Conservation (phyloP, 1,284 basidiomycete species). For the Crepidotus sp. region DNA sequence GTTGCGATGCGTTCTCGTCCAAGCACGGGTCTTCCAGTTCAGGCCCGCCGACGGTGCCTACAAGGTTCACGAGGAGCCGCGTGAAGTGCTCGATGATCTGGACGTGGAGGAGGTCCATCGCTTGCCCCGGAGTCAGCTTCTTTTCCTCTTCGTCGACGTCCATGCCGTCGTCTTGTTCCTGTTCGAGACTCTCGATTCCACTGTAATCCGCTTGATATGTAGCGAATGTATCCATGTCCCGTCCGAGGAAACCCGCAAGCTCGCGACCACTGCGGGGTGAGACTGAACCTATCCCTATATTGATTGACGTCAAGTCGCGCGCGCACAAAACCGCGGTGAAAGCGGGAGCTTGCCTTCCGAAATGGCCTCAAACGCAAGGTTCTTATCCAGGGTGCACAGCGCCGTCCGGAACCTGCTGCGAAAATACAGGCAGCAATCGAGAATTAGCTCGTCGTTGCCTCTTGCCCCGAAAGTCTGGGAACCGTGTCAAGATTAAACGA, state of each 20-base stretch:
- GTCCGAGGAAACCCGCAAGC: slow-evolving; percentile 29
- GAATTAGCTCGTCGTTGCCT: slow-evolving; percentile 56
- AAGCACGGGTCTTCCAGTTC: slow-evolving; percentile 29
- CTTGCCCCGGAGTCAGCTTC: slow-evolving; percentile 37
- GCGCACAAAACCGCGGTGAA: background rate
- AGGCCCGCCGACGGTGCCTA: slow-evolving; percentile 40
- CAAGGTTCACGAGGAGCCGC: slow-evolving; percentile 48
- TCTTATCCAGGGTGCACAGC: slow-evolving; percentile 58
- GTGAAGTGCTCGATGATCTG: slow-evolving; percentile 64
- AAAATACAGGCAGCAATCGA: slow-evolving; percentile 66
- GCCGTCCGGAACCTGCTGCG: slow-evolving; percentile 30
- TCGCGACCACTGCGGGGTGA: slow-evolving; percentile 14
- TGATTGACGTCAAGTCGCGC: background rate
- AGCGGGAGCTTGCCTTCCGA: slow-evolving; percentile 35
- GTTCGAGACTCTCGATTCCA: slow-evolving; percentile 16
- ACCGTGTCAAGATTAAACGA: background rate
- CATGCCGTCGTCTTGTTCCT: slow-evolving; percentile 44
- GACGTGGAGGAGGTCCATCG: slow-evolving; percentile 57
- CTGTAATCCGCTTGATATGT: slow-evolving; percentile 22
- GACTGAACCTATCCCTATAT: slow-evolving; percentile 9
- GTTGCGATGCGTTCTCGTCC: slow-evolving; percentile 32
- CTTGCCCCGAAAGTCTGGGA: slow-evolving; percentile 23
- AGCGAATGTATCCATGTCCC: slow-evolving; percentile 28
- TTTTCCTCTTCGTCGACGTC: slow-evolving; percentile 48
- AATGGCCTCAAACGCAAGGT: slow-evolving; percentile 47